Evolutionary conservation across 768 basidiomycete species (phyloP).

Genomic region (Neoboletus brunneissimus): DNA sequence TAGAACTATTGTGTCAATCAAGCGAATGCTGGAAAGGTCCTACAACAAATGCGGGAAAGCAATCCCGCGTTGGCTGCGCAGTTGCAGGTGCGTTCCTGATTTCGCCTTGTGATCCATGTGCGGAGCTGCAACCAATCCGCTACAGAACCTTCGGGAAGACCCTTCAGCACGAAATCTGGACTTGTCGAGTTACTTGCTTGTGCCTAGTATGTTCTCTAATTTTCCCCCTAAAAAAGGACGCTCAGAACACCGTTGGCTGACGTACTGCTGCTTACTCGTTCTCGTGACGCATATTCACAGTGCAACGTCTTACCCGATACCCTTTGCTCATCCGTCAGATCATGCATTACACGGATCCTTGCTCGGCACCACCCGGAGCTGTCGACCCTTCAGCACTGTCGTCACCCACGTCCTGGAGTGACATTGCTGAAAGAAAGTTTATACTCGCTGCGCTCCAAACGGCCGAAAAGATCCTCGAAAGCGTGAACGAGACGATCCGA

Average conservation of each 20-base stretch:
- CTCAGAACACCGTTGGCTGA: not conserved
- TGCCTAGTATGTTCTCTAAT: conserved; percentile 64
- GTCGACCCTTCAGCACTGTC: not conserved
- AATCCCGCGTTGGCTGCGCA: conserved; percentile 64
- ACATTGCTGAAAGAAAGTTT: conserved; percentile 48
- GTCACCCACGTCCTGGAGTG: conserved; percentile 5
- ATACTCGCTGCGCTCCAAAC: conserved; percentile 56
- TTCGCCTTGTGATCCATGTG: not conserved
- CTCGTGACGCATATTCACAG: conserved; percentile 35
- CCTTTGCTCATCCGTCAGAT: conserved; percentile 88
- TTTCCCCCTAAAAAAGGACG: not conserved
- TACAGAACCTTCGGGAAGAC: conserved; percentile 71
- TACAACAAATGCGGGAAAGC: conserved; percentile 68
- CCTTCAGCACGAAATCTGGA: conserved; percentile 79
- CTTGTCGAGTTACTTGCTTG: conserved; percentile 85
- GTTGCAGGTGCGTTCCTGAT: conserved; percentile 52
- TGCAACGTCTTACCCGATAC: conserved; percentile 96
- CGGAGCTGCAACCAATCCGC: not conserved
- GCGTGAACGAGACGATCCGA: conserved; percentile 88
- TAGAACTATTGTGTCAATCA: conserved; percentile 94
- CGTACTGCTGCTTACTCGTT: not conserved
- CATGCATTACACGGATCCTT: conserved; percentile 67
- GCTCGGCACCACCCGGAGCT: conserved; percentile 24
- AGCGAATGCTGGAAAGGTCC: conserved; percentile 65
- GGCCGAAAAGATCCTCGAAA: conserved; percentile 69